Evolutionary conservation across 176 grass and related monocot species (phyloP), one percentile per base, ranked within the genome.

Genomic region (Coix lacrymajobi): DNA sequence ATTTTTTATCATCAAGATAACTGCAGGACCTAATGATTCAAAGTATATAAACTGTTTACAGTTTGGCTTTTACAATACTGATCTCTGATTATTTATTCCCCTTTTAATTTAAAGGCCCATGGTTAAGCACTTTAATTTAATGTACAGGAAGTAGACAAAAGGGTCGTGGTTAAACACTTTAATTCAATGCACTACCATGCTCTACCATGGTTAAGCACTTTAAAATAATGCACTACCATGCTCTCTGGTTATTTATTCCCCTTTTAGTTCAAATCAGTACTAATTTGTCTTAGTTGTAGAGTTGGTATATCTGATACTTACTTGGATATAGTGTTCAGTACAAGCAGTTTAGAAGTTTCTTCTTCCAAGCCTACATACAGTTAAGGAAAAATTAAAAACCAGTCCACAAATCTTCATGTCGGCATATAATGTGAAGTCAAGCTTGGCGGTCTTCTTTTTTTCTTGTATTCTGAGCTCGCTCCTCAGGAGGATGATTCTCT

Each of bases 351-450:
- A 71, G n/a, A 83, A 85, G 25, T 72, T 28, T 38, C 63, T 64
- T 52, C 39, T 31, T 83, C n/a, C 8, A 48, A 57, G 69, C 9
- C 41, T 56, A 77, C 31, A 14, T 7, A 37, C 32, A 67, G 32
- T 67, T 19, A n/a, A n/a, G n/a, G n/a, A 37, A 7, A 36, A 36
- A 4, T 37, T 1, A 7, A 39, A 39, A 39, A 10, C 38, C 8
- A 39, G 8, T 39, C 8, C 33, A 41, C 32, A 43, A 85, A 66
- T 26, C 26, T 30, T 57, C 62, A 29, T 41, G 24, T 76, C 62
- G 17, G 64, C n/a, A 69, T 66, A 66, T 0, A 80, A 85, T 84
- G 37, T 40, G 10, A 81, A 71, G 64, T 89, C 77, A 89, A 85
- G 11, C 71, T 77, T 80, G 69, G 82, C 82, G 76, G 70, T 76